Evolutionary conservation across 2,329 filamentous ascomycete species (phyloP).

Genomic region (Periconia sp.): DNA sequence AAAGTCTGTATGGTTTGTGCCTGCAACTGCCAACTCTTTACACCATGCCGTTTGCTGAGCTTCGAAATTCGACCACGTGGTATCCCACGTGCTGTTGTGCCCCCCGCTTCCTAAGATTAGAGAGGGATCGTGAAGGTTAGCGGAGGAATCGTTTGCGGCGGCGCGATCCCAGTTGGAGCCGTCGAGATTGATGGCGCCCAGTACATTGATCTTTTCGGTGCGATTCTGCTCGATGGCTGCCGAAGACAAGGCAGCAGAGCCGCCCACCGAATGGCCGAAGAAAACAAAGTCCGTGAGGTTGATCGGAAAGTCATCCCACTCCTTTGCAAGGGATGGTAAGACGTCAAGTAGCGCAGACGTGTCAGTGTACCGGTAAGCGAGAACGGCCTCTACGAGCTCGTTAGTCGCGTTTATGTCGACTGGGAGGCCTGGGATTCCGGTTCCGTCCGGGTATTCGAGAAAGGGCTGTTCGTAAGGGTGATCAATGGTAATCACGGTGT

Average conservation of each 20-base stretch:
- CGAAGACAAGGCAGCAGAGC: constrained; percentile 11
- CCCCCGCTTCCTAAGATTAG: too few relatives aligned
- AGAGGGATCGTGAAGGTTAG: too few relatives aligned
- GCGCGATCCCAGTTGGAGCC: background rate
- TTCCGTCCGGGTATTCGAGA: constrained; percentile 15
- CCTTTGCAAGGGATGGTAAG: constrained; percentile 3
- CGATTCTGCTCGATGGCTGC: constrained; percentile 8
- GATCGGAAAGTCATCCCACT: constrained; percentile 3
- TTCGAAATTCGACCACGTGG: too few relatives aligned
- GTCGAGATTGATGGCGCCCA: constrained; percentile 14
- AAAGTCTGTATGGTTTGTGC: too few relatives aligned
- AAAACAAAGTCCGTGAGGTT: constrained; percentile 16
- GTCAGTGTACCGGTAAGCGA: constrained; percentile 11
- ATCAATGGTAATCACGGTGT: constrained; percentile 15
- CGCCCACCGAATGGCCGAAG: constrained; percentile 20
- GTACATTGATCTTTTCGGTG: constrained; percentile 1
- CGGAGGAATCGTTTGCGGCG: too few relatives aligned
- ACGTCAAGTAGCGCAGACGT: constrained; percentile 10
- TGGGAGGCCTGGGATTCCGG: background rate
- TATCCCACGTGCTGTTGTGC: too few relatives aligned
- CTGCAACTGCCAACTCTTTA: too few relatives aligned
- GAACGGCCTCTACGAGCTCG: background rate
- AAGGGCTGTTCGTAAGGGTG: constrained; percentile 21
- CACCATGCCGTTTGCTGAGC: too few relatives aligned
- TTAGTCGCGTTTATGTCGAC: constrained; percentile 1